These are phyloP conservation scores for Cercospora janseana DNA, from an alignment of 2,329 filamentous ascomycete species.

Conservation along the genomic window DNA sequence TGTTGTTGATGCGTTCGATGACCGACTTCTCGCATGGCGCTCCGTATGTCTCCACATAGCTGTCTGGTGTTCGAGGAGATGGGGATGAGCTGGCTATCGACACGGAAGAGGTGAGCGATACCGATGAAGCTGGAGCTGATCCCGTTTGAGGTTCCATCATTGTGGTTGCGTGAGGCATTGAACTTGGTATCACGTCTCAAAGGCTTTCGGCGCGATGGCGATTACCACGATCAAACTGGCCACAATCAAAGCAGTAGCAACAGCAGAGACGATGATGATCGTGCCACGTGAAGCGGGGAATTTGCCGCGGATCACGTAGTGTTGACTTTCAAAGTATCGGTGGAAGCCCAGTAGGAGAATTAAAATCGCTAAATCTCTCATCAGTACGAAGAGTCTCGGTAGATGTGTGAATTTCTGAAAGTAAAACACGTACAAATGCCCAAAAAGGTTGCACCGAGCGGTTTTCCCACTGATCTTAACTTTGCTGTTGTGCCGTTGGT, in stretches of 20 bases:
- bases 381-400: neutral
- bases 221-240: constrained; percentile 60
- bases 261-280: constrained; percentile 65
- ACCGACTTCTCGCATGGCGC: neutral
- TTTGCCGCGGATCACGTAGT: constrained; percentile 76
- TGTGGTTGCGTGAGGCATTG: neutral
- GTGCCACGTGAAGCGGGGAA: constrained; percentile 77
- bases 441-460: constrained; percentile 73
- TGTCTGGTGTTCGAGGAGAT: constrained; percentile 1
- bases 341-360: constrained; percentile 75
- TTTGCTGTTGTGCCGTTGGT: constrained; percentile 28
- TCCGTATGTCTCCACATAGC: neutral
- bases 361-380: constrained; percentile 55
- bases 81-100: neutral
- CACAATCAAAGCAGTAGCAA: constrained; percentile 61
- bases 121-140: neutral
- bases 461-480: constrained; percentile 66
- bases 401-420: neutral
- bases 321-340: constrained; percentile 73
- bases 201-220: constrained; percentile 51
- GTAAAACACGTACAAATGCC: constrained; percentile 51
- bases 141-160: neutral
- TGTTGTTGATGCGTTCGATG: constrained; percentile 5
- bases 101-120: neutral
- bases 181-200: constrained; percentile 34